phyloP scores from a whole-genome alignment of 2,329 filamentous ascomycete species.

The Trichoderma brevicompactum region DNA sequence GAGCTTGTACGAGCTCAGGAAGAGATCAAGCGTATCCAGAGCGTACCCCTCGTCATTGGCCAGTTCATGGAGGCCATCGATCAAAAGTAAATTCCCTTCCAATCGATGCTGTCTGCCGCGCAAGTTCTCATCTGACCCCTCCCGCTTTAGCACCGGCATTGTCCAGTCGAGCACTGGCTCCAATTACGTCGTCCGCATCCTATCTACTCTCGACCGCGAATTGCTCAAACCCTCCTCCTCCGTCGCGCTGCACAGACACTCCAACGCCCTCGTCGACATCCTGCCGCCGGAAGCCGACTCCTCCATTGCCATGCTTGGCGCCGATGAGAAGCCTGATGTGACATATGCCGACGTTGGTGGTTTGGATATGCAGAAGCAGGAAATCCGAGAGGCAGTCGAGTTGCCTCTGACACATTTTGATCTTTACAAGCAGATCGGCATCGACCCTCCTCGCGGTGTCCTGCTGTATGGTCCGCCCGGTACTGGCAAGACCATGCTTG shows the following conservation, averaged over 20 bases:
- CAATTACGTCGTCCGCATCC: constrained; percentile 98
- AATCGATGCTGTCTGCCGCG: background rate
- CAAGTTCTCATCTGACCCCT: background rate
- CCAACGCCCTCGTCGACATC: constrained; percentile 97
- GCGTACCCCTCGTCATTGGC: constrained; percentile 94
- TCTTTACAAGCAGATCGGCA: constrained; percentile 98
- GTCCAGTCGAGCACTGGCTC: constrained; percentile 98
- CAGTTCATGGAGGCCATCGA: constrained; percentile 99
- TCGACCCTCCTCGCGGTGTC: constrained; percentile 95
- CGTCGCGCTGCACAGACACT: constrained; percentile 96
- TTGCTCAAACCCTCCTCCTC: constrained; percentile 97
- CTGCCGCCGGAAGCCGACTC: constrained; percentile 98
- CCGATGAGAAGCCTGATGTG: constrained; percentile 96
- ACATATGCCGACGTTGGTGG: constrained; percentile 98
- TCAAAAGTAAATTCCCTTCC: constrained; percentile 72
- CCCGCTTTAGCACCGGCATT: constrained; percentile 77
- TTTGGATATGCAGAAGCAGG: constrained; percentile 99
- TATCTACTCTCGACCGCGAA: constrained; percentile 97
- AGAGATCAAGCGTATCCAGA: constrained; percentile 99
- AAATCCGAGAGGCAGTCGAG: constrained; percentile 97
- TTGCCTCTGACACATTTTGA: constrained; percentile 96
- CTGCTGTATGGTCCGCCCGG: constrained; percentile 94
- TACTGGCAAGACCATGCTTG: constrained; percentile 95
- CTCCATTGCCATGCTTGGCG: constrained; percentile 96
- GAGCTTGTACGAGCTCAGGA: constrained; percentile 97